phyloP scores from a whole-genome alignment of 371 early-diverging fungal species.

The Apophysomyces trapeziformis region DNA sequence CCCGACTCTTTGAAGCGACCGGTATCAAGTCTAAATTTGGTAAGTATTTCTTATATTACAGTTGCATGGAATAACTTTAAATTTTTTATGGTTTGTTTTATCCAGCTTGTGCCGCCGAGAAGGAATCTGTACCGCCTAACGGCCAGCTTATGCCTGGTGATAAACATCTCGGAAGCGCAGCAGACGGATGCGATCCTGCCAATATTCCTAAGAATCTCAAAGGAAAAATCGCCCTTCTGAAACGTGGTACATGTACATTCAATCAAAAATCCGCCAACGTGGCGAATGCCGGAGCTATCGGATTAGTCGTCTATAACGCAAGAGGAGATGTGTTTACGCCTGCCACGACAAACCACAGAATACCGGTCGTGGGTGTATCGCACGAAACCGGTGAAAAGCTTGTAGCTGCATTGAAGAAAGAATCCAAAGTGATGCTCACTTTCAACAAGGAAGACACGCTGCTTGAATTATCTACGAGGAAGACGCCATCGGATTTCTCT shows the following conservation, averaged over 20 bases:
- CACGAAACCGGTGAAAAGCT: constrained; percentile 29
- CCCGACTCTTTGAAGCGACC: constrained; percentile 23
- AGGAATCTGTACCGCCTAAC: not conserved
- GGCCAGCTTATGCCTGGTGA: constrained; percentile 9
- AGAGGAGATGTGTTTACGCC: constrained; percentile 23
- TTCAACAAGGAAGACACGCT: constrained; percentile 22
- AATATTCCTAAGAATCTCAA: constrained; percentile 27
- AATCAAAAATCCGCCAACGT: constrained; percentile 50
- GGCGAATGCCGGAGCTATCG: constrained; percentile 52
- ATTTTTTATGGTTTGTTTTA: constrained; percentile 20
- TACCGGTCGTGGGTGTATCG: constrained; percentile 45
- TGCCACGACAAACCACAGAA: constrained; percentile 16
- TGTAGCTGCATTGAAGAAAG: constrained; percentile 21
- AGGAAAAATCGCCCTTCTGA: constrained; percentile 54
- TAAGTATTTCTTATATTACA: not conserved
- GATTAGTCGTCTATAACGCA: constrained; percentile 51
- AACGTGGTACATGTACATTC: constrained; percentile 62
- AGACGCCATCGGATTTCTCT: constrained; percentile 48
- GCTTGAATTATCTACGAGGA: constrained; percentile 28
- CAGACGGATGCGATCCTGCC: constrained; percentile 27
- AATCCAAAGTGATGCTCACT: constrained; percentile 6
- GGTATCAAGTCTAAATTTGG: constrained; percentile 19
- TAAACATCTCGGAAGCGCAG: constrained; percentile 17
- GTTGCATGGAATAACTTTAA: constrained; percentile 15
- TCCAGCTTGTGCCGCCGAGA: constrained; percentile 8